Evolutionary conservation across 2,329 filamentous ascomycete species (phyloP).

Genomic region (Chrysosphaeria jannelii): DNA sequence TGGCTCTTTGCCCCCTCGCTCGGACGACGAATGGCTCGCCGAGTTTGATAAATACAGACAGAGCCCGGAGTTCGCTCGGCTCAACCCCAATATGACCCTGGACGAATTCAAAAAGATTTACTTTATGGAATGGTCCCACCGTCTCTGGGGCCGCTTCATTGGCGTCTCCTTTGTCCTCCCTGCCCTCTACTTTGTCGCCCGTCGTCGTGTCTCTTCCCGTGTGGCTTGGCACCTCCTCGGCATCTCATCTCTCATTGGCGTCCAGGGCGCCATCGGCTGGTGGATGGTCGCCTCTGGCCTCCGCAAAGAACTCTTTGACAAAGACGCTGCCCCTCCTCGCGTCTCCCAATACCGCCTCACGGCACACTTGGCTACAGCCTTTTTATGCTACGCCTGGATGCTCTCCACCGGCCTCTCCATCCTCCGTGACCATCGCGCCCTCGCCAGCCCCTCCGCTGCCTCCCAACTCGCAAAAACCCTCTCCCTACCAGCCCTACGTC

Average conservation of each 20-base stretch:
- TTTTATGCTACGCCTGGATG: constrained; percentile 86
- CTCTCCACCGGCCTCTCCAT: constrained; percentile 64
- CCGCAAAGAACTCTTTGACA: constrained; percentile 82
- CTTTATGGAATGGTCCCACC: constrained; percentile 97
- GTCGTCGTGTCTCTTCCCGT: constrained; percentile 41
- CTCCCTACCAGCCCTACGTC: constrained; percentile 31
- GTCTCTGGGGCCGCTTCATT: constrained; percentile 78
- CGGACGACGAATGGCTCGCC: constrained; percentile 54
- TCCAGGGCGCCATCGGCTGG: constrained; percentile 89
- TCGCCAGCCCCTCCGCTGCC: constrained; percentile 34
- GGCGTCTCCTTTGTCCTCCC: constrained; percentile 74
- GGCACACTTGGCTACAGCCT: constrained; percentile 68
- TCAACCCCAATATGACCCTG: constrained; percentile 82
- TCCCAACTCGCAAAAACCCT: constrained; percentile 29
- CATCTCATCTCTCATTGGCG: constrained; percentile 70
- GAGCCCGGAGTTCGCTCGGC: constrained; percentile 70
- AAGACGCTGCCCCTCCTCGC: constrained; percentile 67
- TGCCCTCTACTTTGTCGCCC: constrained; percentile 62
- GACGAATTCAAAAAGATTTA: constrained; percentile 96
- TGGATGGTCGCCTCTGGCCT: constrained; percentile 98
- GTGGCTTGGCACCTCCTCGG: constrained; percentile 55
- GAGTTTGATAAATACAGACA: constrained; percentile 82
- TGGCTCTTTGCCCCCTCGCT: constrained; percentile 61
- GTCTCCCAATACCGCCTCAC: constrained; percentile 87
- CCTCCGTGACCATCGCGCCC: constrained; percentile 43